Percentiles rank a stretch among this genome's conserved stretches.
Conservation (phyloP, 2,329 filamentous ascomycete genomes). For the Phyllosticta capitalensis region DNA sequence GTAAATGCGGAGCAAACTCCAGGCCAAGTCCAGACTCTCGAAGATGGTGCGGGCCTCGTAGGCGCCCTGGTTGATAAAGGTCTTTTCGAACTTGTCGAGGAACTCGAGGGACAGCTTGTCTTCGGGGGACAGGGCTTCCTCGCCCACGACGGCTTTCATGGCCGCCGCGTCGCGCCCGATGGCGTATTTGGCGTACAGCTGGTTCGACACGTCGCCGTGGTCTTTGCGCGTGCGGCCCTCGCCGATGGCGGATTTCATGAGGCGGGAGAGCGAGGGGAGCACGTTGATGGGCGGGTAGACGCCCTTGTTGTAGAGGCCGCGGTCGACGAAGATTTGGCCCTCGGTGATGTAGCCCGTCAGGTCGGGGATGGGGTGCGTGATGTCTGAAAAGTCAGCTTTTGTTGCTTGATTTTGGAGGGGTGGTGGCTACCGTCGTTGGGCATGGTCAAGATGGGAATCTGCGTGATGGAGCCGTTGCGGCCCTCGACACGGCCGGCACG, state of each 20-base stretch:
- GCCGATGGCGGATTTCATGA: slow-evolving; percentile 99
- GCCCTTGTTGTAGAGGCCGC: slow-evolving; percentile 88
- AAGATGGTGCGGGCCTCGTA: slow-evolving; percentile 89
- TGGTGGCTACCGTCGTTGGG: slow-evolving; percentile 73
- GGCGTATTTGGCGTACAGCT: slow-evolving; percentile 98
- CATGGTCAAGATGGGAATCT: slow-evolving; percentile 98
- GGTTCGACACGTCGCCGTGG: slow-evolving; percentile 97
- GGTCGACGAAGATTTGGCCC: slow-evolving; percentile 96
- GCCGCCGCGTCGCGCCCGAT: slow-evolving; percentile 96
- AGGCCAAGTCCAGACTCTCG: slow-evolving; percentile 91
- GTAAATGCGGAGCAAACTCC: slow-evolving; percentile 93
- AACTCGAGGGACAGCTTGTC: slow-evolving; percentile 98
- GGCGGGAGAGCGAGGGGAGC: slow-evolving; percentile 89
- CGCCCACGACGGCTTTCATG: slow-evolving; percentile 99
- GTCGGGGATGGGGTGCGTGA: slow-evolving; percentile 97
- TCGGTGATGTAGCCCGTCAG: slow-evolving; percentile 98
- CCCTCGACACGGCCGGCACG: slow-evolving; percentile 95
- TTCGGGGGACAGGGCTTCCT: slow-evolving; percentile 89
- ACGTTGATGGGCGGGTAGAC: slow-evolving; percentile 99
- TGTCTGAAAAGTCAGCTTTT: slow-evolving; percentile 47
- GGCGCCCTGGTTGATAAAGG: slow-evolving; percentile 82
- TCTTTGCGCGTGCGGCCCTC: slow-evolving; percentile 95
- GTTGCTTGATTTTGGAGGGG: neutral
- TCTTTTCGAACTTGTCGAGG: slow-evolving; percentile 94
- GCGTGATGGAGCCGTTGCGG: slow-evolving; percentile 95